Evolutionary conservation across 352 stramenopile species (phyloP).

Genomic region (Plasmopara muralis): DNA sequence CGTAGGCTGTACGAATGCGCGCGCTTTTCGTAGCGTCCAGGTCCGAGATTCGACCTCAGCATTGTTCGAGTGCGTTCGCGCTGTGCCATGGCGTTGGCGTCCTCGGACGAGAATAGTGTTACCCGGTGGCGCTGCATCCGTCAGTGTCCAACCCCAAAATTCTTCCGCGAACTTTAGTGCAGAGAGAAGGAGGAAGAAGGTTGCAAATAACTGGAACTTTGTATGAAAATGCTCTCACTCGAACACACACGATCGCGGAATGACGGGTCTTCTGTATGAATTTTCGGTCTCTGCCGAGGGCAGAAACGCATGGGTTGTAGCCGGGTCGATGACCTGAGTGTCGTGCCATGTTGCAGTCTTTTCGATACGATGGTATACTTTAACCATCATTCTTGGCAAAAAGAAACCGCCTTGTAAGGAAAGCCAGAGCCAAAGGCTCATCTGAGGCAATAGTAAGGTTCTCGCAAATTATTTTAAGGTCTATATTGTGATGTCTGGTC

Average conservation of each 20-base stretch:
- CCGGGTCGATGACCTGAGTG: conserved; percentile 2
- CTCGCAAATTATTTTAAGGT: conserved; percentile 7
- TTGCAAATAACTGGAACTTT: conserved; percentile 13
- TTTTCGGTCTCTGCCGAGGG: conserved; percentile 17
- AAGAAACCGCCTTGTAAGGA: conserved; percentile 5
- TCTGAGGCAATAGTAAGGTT: conserved; percentile 1
- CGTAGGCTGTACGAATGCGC: conserved; percentile 48
- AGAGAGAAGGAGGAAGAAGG: background rate
- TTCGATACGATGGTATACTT: conserved; percentile 1
- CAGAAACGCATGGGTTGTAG: conserved; percentile 14
- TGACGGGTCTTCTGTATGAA: conserved; percentile 17
- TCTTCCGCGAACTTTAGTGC: background rate
- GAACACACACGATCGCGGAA: conserved; percentile 26
- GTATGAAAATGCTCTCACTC: conserved; percentile 14
- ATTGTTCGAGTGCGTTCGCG: conserved; percentile 45
- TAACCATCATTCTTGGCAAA: background rate
- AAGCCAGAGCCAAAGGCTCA: conserved; percentile 7
- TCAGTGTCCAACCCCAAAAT: background rate
- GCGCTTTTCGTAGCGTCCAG: conserved; percentile 26
- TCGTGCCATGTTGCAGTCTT: conserved; percentile 15
- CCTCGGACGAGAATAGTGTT: conserved; percentile 63
- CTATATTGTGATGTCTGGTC: background rate
- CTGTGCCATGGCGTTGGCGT: conserved; percentile 63
- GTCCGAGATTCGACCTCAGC: conserved; percentile 23
- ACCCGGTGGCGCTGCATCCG: conserved; percentile 52